Evolutionary conservation across 2,329 filamentous ascomycete species (phyloP), one percentile per base, ranked within the genome.

Genomic region (Aureobasidium sp.): DNA sequence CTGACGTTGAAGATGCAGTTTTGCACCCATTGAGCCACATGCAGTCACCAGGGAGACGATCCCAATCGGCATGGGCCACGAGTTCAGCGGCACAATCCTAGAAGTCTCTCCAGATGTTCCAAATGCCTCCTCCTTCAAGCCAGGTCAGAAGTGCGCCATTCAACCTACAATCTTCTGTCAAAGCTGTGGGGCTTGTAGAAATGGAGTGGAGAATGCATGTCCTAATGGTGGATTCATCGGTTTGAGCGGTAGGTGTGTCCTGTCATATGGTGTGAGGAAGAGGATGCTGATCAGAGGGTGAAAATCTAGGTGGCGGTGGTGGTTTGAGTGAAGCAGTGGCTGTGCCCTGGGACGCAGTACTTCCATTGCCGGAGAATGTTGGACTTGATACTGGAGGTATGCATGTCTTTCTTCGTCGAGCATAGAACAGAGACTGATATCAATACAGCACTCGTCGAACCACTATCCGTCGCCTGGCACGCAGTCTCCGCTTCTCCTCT

Each of bases 401-500:
- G 60, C 7, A 37, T 36, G 32, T 17, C 27, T 10, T 29, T 29
- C 5, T 27, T 10, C 48, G 10, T 10, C 7, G 51, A 13, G 20
- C 12, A 1, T 5, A 7, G 26, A 27, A 1, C 27, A 20, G 34
- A 17, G 12, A 29, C 41, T 56, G 15, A 56, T 13, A 41, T 13
- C 6, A 32, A 32, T 5, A 34, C 41, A 62, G 84, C 85, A 0
- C 74, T 88, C 3, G 80, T 87, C 7, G 85, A 88, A 66, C 85
- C 86, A 0, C 73, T 88, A 2, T 77, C 83, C 0, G 84, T 88
- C 0, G 84, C 82, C 9, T 87, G 84, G 84, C 85, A 88, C 67
- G 84, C 84, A 0, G 79, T 86, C 10, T 76, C 77, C 5, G 73
- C 80, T 4, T 78, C 78, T 0, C 77, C 78, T 0, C 71, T 84